A percentile compares a stretch with the other conserved stretches of the same genome.
Evolutionary conservation across 495 filamentous ascomycete genomes (phyloP).

Genomic region (Aeminium ludgeri): DNA sequence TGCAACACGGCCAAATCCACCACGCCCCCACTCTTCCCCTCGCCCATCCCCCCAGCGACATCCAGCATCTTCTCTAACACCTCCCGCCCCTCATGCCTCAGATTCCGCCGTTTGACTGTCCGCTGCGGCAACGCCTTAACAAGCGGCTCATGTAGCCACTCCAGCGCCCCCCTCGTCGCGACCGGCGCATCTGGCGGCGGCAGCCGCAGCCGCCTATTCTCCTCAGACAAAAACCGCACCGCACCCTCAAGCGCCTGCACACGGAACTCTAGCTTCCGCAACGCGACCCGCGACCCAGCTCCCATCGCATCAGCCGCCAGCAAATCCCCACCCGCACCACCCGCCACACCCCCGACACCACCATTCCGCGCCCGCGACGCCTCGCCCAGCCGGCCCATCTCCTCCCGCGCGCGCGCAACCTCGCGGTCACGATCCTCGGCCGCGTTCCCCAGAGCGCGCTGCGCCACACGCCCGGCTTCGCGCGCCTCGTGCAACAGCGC

Average conservation of each 20-base stretch:
- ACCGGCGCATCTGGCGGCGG: slow-evolving; percentile 37
- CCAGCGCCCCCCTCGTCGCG: slow-evolving; percentile 33
- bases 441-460: slow-evolving; percentile 23
- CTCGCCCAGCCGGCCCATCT: slow-evolving; percentile 57
- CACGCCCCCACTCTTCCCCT: too few relatives aligned
- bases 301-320: slow-evolving; percentile 30
- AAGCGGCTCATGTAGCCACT: slow-evolving; percentile 49
- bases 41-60: slow-evolving; percentile 27
- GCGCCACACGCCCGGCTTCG: slow-evolving; percentile 33
- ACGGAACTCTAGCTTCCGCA: slow-evolving; percentile 48
- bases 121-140: too few relatives aligned
- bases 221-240: slow-evolving; percentile 62
- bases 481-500: slow-evolving; percentile 37
- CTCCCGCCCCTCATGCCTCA: slow-evolving; percentile 51
- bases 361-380: slow-evolving; percentile 32
- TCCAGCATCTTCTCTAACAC: slow-evolving; percentile 55
- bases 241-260: slow-evolving; percentile 52
- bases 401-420: slow-evolving; percentile 49
- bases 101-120: slow-evolving; percentile 26
- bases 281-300: slow-evolving; percentile 58
- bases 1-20: slow-evolving; percentile 16
- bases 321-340: slow-evolving; percentile 33
- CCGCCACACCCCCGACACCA: slow-evolving; percentile 30
- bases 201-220: slow-evolving; percentile 49
- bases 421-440: slow-evolving; percentile 34